phyloP scores from a whole-genome alignment of 2,329 filamentous ascomycete genomes.

The Parascedosporium putredinis region DNA sequence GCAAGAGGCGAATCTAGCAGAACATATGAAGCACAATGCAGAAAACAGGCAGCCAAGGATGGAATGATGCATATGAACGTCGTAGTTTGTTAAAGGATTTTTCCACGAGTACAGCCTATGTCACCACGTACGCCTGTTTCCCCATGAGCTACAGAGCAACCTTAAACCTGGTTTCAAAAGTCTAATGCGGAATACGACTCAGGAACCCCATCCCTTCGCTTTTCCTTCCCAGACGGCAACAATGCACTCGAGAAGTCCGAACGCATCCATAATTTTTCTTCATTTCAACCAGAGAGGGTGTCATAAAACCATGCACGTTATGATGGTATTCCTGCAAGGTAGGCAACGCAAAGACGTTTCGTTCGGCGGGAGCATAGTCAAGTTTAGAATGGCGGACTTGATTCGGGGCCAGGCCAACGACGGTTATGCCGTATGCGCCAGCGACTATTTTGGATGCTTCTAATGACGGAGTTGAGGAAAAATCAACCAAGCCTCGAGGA shows the following conservation, averaged over 20 bases:
- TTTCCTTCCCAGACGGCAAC: background rate
- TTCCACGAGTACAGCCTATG: constrained; percentile 2
- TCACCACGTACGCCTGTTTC: constrained; percentile 3
- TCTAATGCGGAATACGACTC: constrained; percentile 1
- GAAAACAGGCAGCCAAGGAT: too few species aligned
- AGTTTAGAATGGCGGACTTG: constrained; percentile 2
- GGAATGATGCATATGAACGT: background rate
- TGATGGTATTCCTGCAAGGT: background rate
- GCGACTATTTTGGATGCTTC: constrained; percentile 3
- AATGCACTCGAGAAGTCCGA: constrained; percentile 1
- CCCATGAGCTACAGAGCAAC: background rate
- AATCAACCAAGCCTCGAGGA: constrained; percentile 3
- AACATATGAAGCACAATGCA: too few species aligned
- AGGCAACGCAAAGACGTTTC: background rate
- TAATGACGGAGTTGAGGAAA: constrained; percentile 14
- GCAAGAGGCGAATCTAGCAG: too few species aligned
- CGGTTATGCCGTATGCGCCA: constrained; percentile 1
- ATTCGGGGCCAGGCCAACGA: constrained; percentile 1
- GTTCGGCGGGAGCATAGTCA: background rate
- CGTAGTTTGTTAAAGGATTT: background rate
- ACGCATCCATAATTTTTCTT: background rate
- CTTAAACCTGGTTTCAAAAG: constrained; percentile 1
- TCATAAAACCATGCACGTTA: constrained; percentile 2
- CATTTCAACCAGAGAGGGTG: background rate
- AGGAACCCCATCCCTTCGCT: constrained; percentile 1